Base-by-base conservation (phyloP, 2,329 filamentous ascomycete genomes). In the Monosporascus sp. region DNA sequence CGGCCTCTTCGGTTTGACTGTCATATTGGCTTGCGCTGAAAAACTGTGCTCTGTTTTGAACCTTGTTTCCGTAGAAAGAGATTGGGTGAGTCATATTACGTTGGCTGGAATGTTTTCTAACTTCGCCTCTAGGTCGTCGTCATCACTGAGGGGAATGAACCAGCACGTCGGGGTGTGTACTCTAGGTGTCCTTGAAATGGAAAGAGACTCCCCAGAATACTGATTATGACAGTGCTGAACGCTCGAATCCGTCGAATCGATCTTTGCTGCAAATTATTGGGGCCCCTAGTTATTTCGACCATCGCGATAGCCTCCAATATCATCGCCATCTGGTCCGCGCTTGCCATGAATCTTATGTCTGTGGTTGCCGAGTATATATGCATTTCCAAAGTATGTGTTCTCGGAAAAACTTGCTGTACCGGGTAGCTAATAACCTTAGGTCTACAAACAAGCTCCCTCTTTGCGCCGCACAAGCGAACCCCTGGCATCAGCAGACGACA, bases 31-130 rank as follows among this genome's bases (percentile, higher is more conserved):
- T 1, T 88, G 86, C 52, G 62, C 86, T 1, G 88, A 91, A 68
- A 91, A 91, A 65, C 68, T 89, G 8, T 77, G 75, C 45, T 77
- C 84, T 1, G 76, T 85, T 6, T 76, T 83, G 65, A 91, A 90
- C 64, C 74, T 81, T 0, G 80, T 91, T 1, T 75, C 87, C 0
- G 78, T 91, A 0, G 88, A 91, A 66, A 74, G 84, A 61, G 88
- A 91, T 60, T 90, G 87, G 87, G 77, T 82, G 58, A 18, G 63
- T 52, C 5, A 17, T 20, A 9, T 1, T 8, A 24, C 17, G 22
- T 5, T 45, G 2, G 50, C 22, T 4, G 2, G 70, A 49, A 48
- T 26, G n/a, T 37, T 37, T 20, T 24, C 14, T 2, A 9, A 14
- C 9, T 8, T 37, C 5, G 37, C 4, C 9, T 11, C 22, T 22